Base-by-base conservation (phyloP, 768 basidiomycete species). In the Panellus pusillus region DNA sequence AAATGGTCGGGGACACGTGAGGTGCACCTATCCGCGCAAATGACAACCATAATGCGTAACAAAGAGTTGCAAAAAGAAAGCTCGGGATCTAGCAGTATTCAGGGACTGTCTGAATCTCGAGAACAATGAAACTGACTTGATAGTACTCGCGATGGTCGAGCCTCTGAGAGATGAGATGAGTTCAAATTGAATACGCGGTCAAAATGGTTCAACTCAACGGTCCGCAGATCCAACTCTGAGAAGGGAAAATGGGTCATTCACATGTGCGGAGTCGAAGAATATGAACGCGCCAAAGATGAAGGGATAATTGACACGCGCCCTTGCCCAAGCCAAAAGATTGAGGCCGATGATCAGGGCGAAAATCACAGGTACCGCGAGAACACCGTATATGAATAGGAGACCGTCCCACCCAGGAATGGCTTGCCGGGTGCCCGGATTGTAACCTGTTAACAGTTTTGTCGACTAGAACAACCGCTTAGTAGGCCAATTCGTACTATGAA, bases 11-110 rank as follows among this genome's bases (percentile, higher is more conserved):
- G 2, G 77, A 72, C 12, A 88, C 68, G 18, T 67, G 61, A 0
- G 76, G 68, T 14, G 69, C 56, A 15, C 87, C 89, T 24, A 91
- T 73, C 29, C 78, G 77, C 32, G 78, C 65, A 65, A 95, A 91
- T 1, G 94, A 90, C 45, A 97, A 74, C 84, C 85, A 94, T 66
- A 93, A 93, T 36, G 88, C 83, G 55, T 87, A 89, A 47, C 79
- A 83, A 7, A 98, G 78, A 0, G 84, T 77, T n/a, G 82, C 76
- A 27, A 93, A 76, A 14, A 96, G 70, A 47, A 92, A 74, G n/a
- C 86, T 77, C 1, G 96, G 93, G 13, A 91, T 80, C 91, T 93
- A 54, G 3, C n/a, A 24, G 35, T 1, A 36, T 3, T 13, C 19
- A 17, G 29, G 0, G 6, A n/a, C 52, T 4, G 12, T 11, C 15